A percentile compares a stretch with the other conserved stretches of the same genome.
These are phyloP conservation scores for Sporothrix schenckii DNA, from an alignment of 2,329 filamentous ascomycete genomes.

Conservation along the genomic window DNA sequence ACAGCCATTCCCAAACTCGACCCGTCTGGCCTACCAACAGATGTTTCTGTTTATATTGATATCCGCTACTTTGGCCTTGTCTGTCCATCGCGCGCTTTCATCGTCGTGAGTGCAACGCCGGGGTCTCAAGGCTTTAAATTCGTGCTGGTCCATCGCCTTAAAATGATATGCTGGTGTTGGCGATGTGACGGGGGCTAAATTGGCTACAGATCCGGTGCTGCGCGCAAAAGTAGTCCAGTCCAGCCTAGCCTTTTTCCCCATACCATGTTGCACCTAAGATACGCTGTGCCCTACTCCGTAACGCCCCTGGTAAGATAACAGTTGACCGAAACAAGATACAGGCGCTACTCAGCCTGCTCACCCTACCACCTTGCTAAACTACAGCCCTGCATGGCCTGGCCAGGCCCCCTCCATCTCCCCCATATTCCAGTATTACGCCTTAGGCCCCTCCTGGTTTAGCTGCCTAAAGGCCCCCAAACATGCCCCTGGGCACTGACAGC, in stretches of 20 bases:
- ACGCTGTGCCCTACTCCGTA: background rate
- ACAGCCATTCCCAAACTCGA: background rate
- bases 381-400: background rate
- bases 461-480: background rate
- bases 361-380: background rate
- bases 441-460: background rate
- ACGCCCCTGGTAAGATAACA: background rate
- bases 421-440: slow-evolving; percentile 5
- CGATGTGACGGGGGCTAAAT: slow-evolving; percentile 31
- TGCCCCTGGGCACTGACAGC: slow-evolving; percentile 27
- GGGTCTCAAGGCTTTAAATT: slow-evolving; percentile 25
- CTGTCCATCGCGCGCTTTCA: background rate
- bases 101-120: slow-evolving; percentile 16
- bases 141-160: slow-evolving; percentile 11
- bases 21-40: background rate
- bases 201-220: slow-evolving; percentile 26
- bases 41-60: background rate
- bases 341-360: background rate
- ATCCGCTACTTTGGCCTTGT: too few species aligned
- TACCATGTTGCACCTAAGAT: background rate
- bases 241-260: background rate
- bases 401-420: background rate
- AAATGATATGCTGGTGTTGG: slow-evolving; percentile 21
- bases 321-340: background rate
- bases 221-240: background rate